A percentile compares a stretch with the other conserved stretches of the same genome.
phyloP scores from a whole-genome alignment of 768 basidiomycete genomes.

The Psilocybe cubensis region DNA sequence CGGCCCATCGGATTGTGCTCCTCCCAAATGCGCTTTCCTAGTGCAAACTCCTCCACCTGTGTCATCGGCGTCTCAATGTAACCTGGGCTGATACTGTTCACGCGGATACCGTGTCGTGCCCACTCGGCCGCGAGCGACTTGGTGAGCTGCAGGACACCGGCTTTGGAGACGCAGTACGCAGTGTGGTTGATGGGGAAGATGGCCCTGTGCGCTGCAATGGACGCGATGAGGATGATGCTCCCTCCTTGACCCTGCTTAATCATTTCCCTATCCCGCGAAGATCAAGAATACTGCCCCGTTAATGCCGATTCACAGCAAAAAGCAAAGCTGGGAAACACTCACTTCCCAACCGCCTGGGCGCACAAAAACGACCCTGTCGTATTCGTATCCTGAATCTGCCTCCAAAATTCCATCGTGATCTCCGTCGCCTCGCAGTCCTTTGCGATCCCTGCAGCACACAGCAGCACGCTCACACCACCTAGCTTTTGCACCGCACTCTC shows the following conservation, averaged over 20 bases:
- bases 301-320: too few species aligned
- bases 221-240: constrained; percentile 45
- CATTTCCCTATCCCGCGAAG: constrained; percentile 39
- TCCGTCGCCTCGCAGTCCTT: constrained; percentile 35
- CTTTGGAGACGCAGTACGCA: constrained; percentile 47
- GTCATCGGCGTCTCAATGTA: constrained; percentile 49
- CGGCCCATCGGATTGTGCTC: constrained; percentile 45
- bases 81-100: constrained; percentile 47
- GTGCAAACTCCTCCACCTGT: constrained; percentile 32
- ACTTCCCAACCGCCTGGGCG: constrained; percentile 45
- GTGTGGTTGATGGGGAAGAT: constrained; percentile 46
- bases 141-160: constrained; percentile 40
- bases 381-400: constrained; percentile 42
- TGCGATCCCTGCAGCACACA: constrained; percentile 49
- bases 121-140: constrained; percentile 45
- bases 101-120: constrained; percentile 43
- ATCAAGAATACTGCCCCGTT: too few species aligned
- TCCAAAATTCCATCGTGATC: constrained; percentile 36
- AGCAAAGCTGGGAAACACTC: constrained; percentile 1
- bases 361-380: constrained; percentile 50
- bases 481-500: constrained; percentile 27
- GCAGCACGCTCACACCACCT: constrained; percentile 37
- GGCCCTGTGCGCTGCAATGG: constrained; percentile 44
- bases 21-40: constrained; percentile 38
- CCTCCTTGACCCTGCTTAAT: constrained; percentile 42